phyloP scores from a whole-genome alignment of 1,284 basidiomycete genomes.

The Erythrobasidium hasegawianum region DNA sequence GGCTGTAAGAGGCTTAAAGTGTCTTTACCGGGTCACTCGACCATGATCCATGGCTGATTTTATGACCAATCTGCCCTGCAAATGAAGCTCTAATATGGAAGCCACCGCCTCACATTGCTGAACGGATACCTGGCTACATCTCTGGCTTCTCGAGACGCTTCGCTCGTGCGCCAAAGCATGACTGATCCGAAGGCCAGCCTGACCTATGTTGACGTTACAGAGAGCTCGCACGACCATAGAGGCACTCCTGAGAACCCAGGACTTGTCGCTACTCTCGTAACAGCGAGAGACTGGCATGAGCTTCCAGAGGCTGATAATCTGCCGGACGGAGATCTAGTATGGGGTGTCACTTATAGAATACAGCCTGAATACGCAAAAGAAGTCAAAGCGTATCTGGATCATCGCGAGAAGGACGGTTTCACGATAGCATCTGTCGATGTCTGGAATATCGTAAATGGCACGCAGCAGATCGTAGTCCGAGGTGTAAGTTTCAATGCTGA shows the following conservation, averaged over 20 bases:
- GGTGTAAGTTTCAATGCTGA: conserved; percentile 4
- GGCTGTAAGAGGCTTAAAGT: conserved; percentile 15
- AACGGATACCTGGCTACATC: conserved; percentile 34
- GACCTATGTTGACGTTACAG: background rate
- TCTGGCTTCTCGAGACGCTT: conserved; percentile 34
- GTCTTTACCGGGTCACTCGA: background rate
- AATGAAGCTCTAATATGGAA: conserved; percentile 36
- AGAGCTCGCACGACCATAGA: conserved; percentile 49
- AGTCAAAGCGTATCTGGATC: conserved; percentile 76
- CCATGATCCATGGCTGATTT: background rate
- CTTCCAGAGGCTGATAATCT: conserved; percentile 53
- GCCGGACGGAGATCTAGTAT: conserved; percentile 51
- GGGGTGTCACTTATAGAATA: conserved; percentile 82
- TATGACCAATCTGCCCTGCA: no score
- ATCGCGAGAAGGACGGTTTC: conserved; percentile 78
- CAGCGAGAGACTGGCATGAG: conserved; percentile 72
- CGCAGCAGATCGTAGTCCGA: background rate
- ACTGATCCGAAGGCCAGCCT: no score
- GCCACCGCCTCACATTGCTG: conserved; percentile 26
- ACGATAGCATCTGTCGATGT: conserved; percentile 63
- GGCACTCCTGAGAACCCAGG: conserved; percentile 77
- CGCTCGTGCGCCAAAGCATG: conserved; percentile 28
- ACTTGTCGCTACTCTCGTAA: conserved; percentile 81
- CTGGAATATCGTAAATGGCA: conserved; percentile 54
- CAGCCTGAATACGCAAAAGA: conserved; percentile 67